Evolutionary conservation across 305 asterid species (phyloP).

Genomic region (Fraxinus greggii): DNA sequence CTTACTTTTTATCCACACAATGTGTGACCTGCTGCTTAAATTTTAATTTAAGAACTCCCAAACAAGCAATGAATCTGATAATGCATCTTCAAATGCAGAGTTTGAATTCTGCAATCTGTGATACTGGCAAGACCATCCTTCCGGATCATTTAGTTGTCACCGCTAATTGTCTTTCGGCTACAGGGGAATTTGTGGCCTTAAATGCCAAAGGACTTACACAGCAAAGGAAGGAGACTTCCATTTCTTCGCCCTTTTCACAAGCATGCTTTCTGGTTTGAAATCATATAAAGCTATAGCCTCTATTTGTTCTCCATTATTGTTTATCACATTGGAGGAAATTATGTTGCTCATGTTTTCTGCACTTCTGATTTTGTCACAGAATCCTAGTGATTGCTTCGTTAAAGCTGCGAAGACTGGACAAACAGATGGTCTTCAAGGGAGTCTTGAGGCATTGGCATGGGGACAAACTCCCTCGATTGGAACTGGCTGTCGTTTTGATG

Average conservation of each 20-base stretch:
- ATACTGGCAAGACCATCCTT: slow-evolving; percentile 71
- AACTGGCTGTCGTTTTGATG: slow-evolving; percentile 49
- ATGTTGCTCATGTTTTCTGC: slow-evolving; percentile 13
- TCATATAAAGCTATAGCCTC: slow-evolving; percentile 16
- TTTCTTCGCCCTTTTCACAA: slow-evolving; percentile 67
- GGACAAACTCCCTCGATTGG: slow-evolving; percentile 62
- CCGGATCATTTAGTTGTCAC: slow-evolving; percentile 74
- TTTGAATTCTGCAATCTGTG: slow-evolving; percentile 65
- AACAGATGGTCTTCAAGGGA: slow-evolving; percentile 52
- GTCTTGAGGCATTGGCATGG: slow-evolving; percentile 63
- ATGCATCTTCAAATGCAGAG: slow-evolving; percentile 49
- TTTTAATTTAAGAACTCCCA: neutral
- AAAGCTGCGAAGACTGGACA: slow-evolving; percentile 59
- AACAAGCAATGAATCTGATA: slow-evolving; percentile 17
- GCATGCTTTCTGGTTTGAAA: slow-evolving; percentile 74
- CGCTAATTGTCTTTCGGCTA: slow-evolving; percentile 70
- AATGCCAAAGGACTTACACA: slow-evolving; percentile 66
- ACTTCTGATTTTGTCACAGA: slow-evolving; percentile 34
- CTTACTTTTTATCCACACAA: neutral
- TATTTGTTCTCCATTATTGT: neutral
- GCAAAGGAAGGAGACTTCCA: slow-evolving; percentile 66
- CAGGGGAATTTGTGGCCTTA: slow-evolving; percentile 77
- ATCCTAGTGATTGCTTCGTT: slow-evolving; percentile 47
- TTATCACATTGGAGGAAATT: slow-evolving; percentile 10
- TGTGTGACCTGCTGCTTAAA: neutral